Evolutionary conservation across 495 filamentous ascomycete species (phyloP), one percentile per base, ranked within the genome.

Genomic region (Talaromyces proteolyticus): DNA sequence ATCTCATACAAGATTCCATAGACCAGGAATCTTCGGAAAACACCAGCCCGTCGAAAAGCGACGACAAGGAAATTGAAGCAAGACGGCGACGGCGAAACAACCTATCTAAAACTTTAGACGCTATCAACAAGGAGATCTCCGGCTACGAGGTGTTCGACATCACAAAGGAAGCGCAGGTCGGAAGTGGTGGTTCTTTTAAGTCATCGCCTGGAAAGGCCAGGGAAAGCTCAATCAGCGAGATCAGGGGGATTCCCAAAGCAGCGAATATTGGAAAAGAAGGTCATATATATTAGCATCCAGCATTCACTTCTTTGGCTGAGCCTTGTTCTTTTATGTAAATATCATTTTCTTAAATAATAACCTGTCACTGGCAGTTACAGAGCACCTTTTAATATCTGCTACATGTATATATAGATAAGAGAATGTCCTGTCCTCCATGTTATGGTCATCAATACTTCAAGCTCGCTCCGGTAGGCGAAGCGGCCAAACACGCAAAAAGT

Each of bases 1-100:
- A 78, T 1, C 71, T 77, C 42, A 68, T 99, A n/a, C 76, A 82
- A 40, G 60, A 77, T 34, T 65, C 76, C 17, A 77, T 87, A 49
- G 77, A 89, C 49, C 67, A 79, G 2, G 46, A 69, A 2, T 61
- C 63, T 23, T n/a, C n/a, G 20, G 16, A 58, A 11, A 34, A 50
- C 21, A 29, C 38, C 18, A 6, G 50, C 16, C 2, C 19, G 4
- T 0, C n/a, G 12, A 16, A 22, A 59, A 5, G 53, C 4, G 55
- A 60, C 3, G 57, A 57, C 17, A 60, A 55, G 44, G 61, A 73
- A 22, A 47, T 56, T 1, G 62, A 66, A 14, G 58, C 57, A n/a
- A 45, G 60, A 3, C 59, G 60, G 34, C 69, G 67, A 50, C 72
- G 66, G 47, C 65, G 62, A 42, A 67, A 73, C 21, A 71, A 74